These are phyloP conservation scores for Anthracocystis walkeri DNA, from an alignment of 1,284 basidiomycete genomes.

Conservation along the genomic window DNA sequence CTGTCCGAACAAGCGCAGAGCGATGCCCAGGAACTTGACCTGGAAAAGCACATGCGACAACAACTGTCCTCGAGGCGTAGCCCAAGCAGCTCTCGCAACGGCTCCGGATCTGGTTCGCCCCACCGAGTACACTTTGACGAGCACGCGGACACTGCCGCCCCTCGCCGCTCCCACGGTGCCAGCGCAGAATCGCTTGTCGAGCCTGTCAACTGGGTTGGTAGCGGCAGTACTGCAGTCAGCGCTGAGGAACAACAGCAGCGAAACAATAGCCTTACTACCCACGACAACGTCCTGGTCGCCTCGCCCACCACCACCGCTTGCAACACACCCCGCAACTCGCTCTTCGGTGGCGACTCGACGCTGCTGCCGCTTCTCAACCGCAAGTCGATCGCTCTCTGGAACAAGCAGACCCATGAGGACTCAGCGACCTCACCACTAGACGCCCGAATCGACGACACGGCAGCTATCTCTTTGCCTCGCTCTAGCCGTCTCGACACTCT, in stretches of 20 bases:
- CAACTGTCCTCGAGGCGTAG: constrained; percentile 10
- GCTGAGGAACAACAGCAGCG: neutral
- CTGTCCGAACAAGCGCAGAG: constrained; percentile 33
- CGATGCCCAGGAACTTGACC: constrained; percentile 31
- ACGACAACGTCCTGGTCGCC: constrained; percentile 18
- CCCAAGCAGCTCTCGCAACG: constrained; percentile 10
- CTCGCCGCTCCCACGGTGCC: constrained; percentile 2
- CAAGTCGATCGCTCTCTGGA: constrained; percentile 37
- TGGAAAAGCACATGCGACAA: constrained; percentile 30
- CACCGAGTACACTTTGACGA: constrained; percentile 52
- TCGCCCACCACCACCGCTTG: constrained; percentile 51
- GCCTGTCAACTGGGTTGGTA: constrained; percentile 37
- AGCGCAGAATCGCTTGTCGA: constrained; percentile 35
- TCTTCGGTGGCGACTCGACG: constrained; percentile 27
- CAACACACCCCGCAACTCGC: constrained; percentile 49
- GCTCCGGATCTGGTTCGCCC: constrained; percentile 30
- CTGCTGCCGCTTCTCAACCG: constrained; percentile 14
- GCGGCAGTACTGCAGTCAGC: constrained; percentile 36
- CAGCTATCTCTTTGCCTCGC: neutral
- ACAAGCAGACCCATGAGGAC: constrained; percentile 15
- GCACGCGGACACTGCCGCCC: neutral
- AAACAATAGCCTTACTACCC: neutral
- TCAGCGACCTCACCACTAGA: neutral
- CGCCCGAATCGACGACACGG: neutral
- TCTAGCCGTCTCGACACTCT: constrained; percentile 20